Evolutionary conservation across 495 filamentous ascomycete species (phyloP).

Genomic region (Neurospora sp.): DNA sequence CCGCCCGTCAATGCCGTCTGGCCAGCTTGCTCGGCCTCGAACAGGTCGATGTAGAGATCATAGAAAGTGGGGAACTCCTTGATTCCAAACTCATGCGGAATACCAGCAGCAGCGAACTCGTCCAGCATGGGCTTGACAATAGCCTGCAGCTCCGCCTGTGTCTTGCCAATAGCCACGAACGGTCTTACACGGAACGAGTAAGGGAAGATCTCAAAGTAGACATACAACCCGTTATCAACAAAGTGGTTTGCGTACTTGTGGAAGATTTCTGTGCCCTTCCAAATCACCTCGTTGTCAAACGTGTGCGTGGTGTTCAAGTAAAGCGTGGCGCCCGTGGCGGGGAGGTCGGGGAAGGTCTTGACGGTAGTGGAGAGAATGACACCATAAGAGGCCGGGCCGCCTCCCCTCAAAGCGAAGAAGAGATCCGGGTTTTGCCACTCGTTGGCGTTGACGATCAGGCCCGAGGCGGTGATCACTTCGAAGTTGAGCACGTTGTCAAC

Average conservation of each 20-base stretch:
- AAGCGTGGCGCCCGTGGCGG: slow-evolving; percentile 23
- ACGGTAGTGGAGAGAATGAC: slow-evolving; percentile 42
- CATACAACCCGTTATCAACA: slow-evolving; percentile 35
- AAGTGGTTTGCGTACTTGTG: slow-evolving; percentile 34
- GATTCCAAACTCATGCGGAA: slow-evolving; percentile 17
- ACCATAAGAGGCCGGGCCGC: slow-evolving; percentile 42
- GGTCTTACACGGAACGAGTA: slow-evolving; percentile 20
- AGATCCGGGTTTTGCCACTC: slow-evolving; percentile 42
- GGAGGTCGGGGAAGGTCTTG: slow-evolving; percentile 32
- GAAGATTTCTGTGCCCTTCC: slow-evolving; percentile 32
- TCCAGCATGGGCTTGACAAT: slow-evolving; percentile 28
- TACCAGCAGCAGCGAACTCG: slow-evolving; percentile 17
- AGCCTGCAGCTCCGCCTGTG: slow-evolving; percentile 16
- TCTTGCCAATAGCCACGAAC: slow-evolving; percentile 27
- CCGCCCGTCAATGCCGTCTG: slow-evolving; percentile 25
- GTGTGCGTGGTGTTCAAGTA: slow-evolving; percentile 22
- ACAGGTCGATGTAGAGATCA: slow-evolving; percentile 30
- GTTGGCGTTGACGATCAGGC: slow-evolving; percentile 39
- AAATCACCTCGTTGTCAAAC: slow-evolving; percentile 25
- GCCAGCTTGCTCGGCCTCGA: slow-evolving; percentile 17
- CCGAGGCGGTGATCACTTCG: slow-evolving; percentile 45
- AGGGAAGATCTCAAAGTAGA: slow-evolving; percentile 26
- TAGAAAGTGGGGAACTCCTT: slow-evolving; percentile 28
- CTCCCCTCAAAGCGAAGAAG: slow-evolving; percentile 50
- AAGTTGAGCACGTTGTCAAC: slow-evolving; percentile 46